phyloP scores from a whole-genome alignment of 148 eudicot species.

The Rhododendron williamsianum region DNA sequence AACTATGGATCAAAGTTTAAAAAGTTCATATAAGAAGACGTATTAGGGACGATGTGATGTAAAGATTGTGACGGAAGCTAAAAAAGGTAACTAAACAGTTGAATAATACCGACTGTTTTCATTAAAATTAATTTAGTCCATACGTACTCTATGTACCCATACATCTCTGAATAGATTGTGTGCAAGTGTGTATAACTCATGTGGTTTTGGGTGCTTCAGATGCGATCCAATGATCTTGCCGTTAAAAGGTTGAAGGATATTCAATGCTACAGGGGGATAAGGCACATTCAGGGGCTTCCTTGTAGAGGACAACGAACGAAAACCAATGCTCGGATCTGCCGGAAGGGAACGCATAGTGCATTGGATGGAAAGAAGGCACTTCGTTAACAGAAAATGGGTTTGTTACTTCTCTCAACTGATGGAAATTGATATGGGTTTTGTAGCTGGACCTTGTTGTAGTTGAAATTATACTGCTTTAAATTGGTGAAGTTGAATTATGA shows the following conservation, averaged over 20 bases:
- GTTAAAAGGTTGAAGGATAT: constrained; percentile 57
- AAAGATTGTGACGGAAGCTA: no score
- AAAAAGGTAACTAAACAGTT: no score
- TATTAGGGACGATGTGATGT: neutral
- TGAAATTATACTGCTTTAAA: neutral
- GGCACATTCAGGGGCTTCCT: constrained; percentile 54
- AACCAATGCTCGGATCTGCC: constrained; percentile 52
- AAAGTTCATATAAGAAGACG: neutral
- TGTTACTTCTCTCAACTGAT: neutral
- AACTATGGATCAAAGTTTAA: neutral
- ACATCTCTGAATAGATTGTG: neutral
- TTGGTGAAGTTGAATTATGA: neutral
- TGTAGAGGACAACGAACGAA: constrained; percentile 61
- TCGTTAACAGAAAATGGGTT: constrained; percentile 9
- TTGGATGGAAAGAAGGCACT: constrained; percentile 51
- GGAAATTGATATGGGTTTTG: neutral
- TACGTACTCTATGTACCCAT: neutral
- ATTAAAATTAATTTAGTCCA: neutral
- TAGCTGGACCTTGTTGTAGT: neutral
- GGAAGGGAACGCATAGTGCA: constrained; percentile 36
- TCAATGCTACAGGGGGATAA: constrained; percentile 50
- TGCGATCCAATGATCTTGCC: constrained; percentile 45
- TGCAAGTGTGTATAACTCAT: neutral
- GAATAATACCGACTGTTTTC: no score
- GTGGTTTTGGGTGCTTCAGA: constrained; percentile 28